A percentile compares a stretch with the other conserved stretches of the same genome.
Evolutionary conservation across 1,284 basidiomycete species (phyloP).

Genomic region (Ceratobasidium sp.): DNA sequence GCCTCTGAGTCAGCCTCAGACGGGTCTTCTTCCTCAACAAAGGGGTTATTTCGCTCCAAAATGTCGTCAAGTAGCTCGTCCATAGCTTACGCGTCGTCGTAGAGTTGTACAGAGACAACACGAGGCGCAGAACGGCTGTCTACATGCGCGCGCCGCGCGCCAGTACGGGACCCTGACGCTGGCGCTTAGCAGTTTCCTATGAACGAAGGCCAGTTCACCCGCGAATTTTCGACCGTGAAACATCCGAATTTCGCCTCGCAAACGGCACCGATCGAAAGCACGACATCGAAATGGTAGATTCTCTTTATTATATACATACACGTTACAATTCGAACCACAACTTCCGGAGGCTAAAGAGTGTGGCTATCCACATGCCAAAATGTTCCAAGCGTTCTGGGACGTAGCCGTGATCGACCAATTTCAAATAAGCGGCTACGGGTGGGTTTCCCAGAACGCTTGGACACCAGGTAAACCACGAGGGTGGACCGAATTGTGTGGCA

Average conservation of each 20-base stretch:
- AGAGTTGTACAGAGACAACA: no score
- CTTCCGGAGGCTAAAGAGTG: background rate
- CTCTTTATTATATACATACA: background rate
- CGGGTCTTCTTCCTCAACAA: background rate
- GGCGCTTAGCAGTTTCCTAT: constrained; percentile 21
- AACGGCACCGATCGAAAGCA: background rate
- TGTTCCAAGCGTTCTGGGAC: constrained; percentile 10
- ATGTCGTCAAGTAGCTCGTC: no score
- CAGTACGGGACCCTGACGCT: constrained; percentile 10
- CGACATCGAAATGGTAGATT: constrained; percentile 16
- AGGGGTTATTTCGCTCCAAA: no score
- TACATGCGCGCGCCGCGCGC: no score
- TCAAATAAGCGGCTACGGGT: no score
- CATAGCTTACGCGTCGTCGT: no score
- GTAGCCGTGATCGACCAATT: no score
- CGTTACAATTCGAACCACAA: background rate
- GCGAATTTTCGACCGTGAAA: background rate
- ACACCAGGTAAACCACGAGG: no score
- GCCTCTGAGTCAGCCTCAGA: background rate
- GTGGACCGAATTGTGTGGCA: no score
- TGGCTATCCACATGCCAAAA: constrained; percentile 2
- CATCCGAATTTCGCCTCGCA: background rate
- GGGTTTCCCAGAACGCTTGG: no score
- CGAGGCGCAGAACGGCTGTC: no score
- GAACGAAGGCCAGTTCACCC: background rate